A percentile compares a stretch with the other conserved stretches of the same genome.
phyloP scores from a whole-genome alignment of 805 yeast species.

The Diddensiella transvaalensis region DNA sequence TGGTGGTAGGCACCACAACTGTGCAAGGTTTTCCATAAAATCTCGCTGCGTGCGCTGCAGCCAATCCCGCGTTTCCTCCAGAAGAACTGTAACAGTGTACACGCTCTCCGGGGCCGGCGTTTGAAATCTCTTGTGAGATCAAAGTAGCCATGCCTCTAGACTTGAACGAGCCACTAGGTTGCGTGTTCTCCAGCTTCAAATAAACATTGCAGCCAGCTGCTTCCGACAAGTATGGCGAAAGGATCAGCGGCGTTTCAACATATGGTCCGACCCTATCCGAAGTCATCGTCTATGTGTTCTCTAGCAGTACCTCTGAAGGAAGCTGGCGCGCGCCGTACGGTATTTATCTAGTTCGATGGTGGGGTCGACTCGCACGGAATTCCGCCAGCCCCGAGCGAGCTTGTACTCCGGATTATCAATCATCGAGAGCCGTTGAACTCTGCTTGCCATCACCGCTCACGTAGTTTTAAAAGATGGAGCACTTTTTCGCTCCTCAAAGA shows the following conservation, averaged over 20 bases:
- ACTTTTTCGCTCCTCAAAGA: conserved; percentile 50
- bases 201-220: conserved; percentile 63
- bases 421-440: too few species aligned
- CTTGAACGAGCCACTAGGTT: conserved; percentile 92
- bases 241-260: conserved; percentile 57
- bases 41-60: conserved; percentile 86
- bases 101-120: conserved; percentile 29
- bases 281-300: too few species aligned
- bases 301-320: too few species aligned
- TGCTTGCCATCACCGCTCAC: too few species aligned
- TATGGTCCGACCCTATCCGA: conserved; percentile 2
- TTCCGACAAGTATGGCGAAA: conserved; percentile 69
- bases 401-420: background rate
- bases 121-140: conserved; percentile 42
- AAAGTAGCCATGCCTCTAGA: conserved; percentile 84
- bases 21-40: conserved; percentile 53
- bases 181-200: conserved; percentile 79
- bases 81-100: conserved; percentile 72
- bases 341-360: background rate
- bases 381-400: background rate
- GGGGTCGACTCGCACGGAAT: background rate
- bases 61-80: conserved; percentile 97
- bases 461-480: conserved; percentile 25
- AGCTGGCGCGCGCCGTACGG: too few species aligned
- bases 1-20: conserved; percentile 55